Evolutionary conservation across 352 stramenopile genomes (phyloP).

Genomic region (Salisapilia sapeloensis): DNA sequence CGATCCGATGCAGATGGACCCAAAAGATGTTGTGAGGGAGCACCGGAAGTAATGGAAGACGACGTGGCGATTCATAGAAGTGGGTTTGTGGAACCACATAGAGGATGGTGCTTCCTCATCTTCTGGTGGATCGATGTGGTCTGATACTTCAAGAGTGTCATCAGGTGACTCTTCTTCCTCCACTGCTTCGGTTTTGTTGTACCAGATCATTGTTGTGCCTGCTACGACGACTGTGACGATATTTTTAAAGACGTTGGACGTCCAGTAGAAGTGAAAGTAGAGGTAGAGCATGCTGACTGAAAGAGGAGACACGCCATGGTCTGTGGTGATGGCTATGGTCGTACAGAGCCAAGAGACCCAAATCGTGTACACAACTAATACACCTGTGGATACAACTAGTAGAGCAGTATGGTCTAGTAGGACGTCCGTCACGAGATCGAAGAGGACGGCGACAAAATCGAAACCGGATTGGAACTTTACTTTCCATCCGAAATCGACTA

Average conservation of each 20-base stretch:
- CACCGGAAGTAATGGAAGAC: constrained; percentile 52
- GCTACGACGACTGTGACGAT: constrained; percentile 64
- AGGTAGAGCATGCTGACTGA: constrained; percentile 51
- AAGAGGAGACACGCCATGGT: constrained; percentile 40
- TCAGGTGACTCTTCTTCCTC: constrained; percentile 19
- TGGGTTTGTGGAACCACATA: no score
- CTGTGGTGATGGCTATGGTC: constrained; percentile 41
- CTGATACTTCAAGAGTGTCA: constrained; percentile 12
- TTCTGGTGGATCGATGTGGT: constrained; percentile 14
- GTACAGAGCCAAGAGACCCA: constrained; percentile 69
- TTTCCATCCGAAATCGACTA: constrained; percentile 53
- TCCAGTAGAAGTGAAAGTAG: constrained; percentile 81
- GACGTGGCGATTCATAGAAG: constrained; percentile 24
- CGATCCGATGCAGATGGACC: constrained; percentile 72
- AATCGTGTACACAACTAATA: constrained; percentile 45
- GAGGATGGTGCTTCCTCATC: constrained; percentile 1
- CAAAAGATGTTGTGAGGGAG: constrained; percentile 54
- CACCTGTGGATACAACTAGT: constrained; percentile 20
- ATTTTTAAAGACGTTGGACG: constrained; percentile 75
- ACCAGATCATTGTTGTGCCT: constrained; percentile 73
- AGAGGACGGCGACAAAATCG: constrained; percentile 73
- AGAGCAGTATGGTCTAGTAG: constrained; percentile 36
- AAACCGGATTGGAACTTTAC: constrained; percentile 37
- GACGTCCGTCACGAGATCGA: constrained; percentile 65
- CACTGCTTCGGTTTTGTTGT: constrained; percentile 58